Base-by-base conservation (phyloP, 2,329 filamentous ascomycete species). In the Cryoendolithus antarcticus region DNA sequence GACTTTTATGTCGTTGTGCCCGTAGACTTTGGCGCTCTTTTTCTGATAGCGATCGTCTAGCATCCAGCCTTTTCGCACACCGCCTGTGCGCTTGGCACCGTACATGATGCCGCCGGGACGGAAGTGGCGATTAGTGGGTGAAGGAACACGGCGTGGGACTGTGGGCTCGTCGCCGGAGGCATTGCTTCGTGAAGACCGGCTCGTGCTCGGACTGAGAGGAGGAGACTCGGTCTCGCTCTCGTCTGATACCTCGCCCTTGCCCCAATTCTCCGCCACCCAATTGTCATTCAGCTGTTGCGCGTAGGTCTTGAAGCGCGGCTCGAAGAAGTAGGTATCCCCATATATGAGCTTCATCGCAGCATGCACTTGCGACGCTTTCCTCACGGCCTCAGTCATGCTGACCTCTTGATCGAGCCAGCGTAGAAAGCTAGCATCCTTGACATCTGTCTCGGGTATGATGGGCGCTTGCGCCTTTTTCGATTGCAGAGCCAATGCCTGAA, bases 101-200 rank as follows among this genome's bases (percentile, higher is more conserved):
- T 54, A 45, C 51, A 55, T 52, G 29, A 52, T 53, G n/a, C 52
- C 52, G 4, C 46, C 9, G 3, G 11, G 9, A 11, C 52, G 51
- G 42, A 50, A 55, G 6, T 53, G 50, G 34, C 52, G 51, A 32
- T 41, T 30, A 9, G 30, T 4, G 6, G 48, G 46, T 7, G 50
- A 48, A 12, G 33, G 27, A 27, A 27, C 24, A 27, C 24, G 24
- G 4, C 38, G 38, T 21, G 32, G 28, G 6, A 12, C 35, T 4
- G 13, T 15, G 2, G 33, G 32, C 4, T 27, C 8, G 24, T 27
- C 29, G 24, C 10, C 34, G 21, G 21, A 27, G 24, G 34, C 31
- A 6, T 30, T 31, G 12, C 15, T 5, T 9, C n/a, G 15, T 13
- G 34, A 13, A 21, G 29, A 10, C 6, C 34, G 40, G 11, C 38